Base-by-base conservation (phyloP, 768 basidiomycete species). In the Phaeolepiota aurea region DNA sequence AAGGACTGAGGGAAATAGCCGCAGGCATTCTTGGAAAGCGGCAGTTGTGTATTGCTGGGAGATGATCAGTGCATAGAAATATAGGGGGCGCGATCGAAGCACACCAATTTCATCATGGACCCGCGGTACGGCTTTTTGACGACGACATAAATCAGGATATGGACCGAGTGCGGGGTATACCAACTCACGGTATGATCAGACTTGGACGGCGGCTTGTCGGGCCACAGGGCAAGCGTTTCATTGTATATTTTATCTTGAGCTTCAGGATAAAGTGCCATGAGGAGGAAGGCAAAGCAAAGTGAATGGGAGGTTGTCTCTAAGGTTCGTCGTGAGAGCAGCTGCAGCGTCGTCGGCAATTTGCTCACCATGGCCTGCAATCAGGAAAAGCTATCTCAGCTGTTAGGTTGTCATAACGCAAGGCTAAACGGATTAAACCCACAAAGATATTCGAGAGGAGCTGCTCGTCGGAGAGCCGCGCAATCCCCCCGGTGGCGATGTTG, bases 251-350 rank as follows among this genome's bases (percentile, higher is more conserved):
- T 69, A 19, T 64, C 53, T 48, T 79, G 77, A 21, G 59, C 58
- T 0, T 70, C 69, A 2, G 74, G 74, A 47, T 76, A 54, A 10
- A 76, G 55, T 3, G 77, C 76, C 5, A 79, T 53, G 9, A 72
- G 55, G 0, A 50, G 55, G 11, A 75, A 42, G 1, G 64, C 58
- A 42, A 74, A 73, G 28, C 58, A 56, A 3, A 73, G 55, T 0
- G 70, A 56, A 44, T 74, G 66, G 3, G 72, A 62, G 1, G 69
- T 62, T 0, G 72, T 76, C 53, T 75, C 72, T 74, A 40, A 0
- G n/a, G 9, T 31, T 9, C 3, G 23, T 18, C 23, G 4, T n/a
- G n/a, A n/a, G n/a, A n/a, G n/a, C n/a, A n/a, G n/a, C n/a, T n/a
- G n/a, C n/a, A n/a, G n/a, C n/a, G n/a, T n/a, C n/a, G n/a, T n/a